Evolutionary conservation across 2,329 filamentous ascomycete genomes (phyloP).

Genomic region (Phialophora tarda): DNA sequence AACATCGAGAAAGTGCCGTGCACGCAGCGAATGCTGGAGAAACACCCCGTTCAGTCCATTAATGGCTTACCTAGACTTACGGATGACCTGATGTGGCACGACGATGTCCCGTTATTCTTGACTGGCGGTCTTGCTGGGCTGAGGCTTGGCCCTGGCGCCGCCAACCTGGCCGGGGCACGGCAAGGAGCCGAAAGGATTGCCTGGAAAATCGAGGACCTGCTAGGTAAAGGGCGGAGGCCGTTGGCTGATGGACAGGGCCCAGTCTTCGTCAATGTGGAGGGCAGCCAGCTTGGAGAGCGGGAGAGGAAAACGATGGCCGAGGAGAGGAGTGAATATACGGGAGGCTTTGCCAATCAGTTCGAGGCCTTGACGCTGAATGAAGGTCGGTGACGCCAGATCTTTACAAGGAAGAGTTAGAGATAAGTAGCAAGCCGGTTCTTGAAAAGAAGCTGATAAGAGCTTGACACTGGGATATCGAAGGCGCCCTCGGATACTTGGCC

Average conservation of each 20-base stretch:
- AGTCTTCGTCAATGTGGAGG: neutral
- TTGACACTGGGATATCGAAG: too few species aligned
- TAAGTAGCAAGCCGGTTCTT: neutral
- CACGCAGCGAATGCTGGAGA: conserved; percentile 62
- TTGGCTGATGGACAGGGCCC: neutral
- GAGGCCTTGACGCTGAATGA: conserved; percentile 21
- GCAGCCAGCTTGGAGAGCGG: neutral
- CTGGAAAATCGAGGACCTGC: conserved; percentile 69
- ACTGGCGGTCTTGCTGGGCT: conserved; percentile 71
- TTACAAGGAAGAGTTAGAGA: neutral
- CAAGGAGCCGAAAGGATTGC: conserved; percentile 74
- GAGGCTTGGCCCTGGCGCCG: conserved; percentile 72
- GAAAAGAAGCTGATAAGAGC: too few species aligned
- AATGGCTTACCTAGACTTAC: conserved; percentile 75
- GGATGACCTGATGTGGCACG: conserved; percentile 76
- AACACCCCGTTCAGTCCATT: conserved; percentile 66
- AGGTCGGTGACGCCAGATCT: neutral
- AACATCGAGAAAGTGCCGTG: conserved; percentile 67
- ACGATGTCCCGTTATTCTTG: conserved; percentile 74
- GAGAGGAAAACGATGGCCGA: conserved; percentile 2
- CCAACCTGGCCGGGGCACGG: conserved; percentile 75
- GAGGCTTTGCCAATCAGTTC: conserved; percentile 35
- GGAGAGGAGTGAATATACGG: conserved; percentile 32
- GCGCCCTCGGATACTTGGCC: too few species aligned
- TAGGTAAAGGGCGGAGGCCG: conserved; percentile 45